Evolutionary conservation across 768 basidiomycete genomes (phyloP).

Genomic region (Psilocybe azurescens): DNA sequence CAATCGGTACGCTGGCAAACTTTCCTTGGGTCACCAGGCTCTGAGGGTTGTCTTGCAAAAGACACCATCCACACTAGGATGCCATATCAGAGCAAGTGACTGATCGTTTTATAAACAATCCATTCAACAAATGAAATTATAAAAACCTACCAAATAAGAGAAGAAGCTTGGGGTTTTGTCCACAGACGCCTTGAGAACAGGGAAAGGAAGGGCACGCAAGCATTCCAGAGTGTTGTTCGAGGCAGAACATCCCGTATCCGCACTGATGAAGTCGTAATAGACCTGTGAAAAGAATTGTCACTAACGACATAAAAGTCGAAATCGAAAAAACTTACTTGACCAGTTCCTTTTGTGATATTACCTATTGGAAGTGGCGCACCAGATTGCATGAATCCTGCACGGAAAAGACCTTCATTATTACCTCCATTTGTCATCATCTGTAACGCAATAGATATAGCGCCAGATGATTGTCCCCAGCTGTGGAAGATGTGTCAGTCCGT

Average conservation of each 20-base stretch:
- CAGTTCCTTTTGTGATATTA: slow-evolving; percentile 41
- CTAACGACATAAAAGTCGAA: background rate
- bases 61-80: slow-evolving; percentile 55
- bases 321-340: slow-evolving; percentile 31
- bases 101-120: slow-evolving; percentile 16
- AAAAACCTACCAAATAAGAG: slow-evolving; percentile 43
- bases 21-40: slow-evolving; percentile 45
- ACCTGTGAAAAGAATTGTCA: slow-evolving; percentile 12
- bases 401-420: slow-evolving; percentile 51
- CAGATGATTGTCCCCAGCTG: slow-evolving; percentile 63
- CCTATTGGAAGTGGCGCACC: slow-evolving; percentile 53
- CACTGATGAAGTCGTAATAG: slow-evolving; percentile 50
- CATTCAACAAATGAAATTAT: background rate
- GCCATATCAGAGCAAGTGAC: slow-evolving; percentile 50
- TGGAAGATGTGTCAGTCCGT: background rate
- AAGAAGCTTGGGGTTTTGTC: slow-evolving; percentile 47
- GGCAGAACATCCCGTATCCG: slow-evolving; percentile 43
- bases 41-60: slow-evolving; percentile 51
- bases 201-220: slow-evolving; percentile 44
- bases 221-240: slow-evolving; percentile 49
- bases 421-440: slow-evolving; percentile 56
- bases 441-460: slow-evolving; percentile 55
- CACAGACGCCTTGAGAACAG: slow-evolving; percentile 45
- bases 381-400: slow-evolving; percentile 56
- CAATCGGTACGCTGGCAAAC: slow-evolving; percentile 53